Evolutionary conservation across 306 rosid species (phyloP).

Genomic region (Vicia faba): DNA sequence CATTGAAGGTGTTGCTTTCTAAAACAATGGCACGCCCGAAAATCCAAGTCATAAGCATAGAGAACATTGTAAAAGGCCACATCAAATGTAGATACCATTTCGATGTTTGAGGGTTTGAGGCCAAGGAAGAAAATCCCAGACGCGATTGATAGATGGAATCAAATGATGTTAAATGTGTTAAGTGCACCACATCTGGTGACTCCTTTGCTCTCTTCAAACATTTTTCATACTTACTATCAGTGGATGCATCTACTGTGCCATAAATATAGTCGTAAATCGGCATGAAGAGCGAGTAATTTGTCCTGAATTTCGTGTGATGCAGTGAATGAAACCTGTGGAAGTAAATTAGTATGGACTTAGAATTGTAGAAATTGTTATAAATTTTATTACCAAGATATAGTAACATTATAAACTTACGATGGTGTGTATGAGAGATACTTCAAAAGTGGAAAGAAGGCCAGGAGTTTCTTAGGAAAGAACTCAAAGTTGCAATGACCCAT

Average conservation of each 20-base stretch:
- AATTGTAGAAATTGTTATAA: neutral
- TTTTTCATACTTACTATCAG: conserved; percentile 44
- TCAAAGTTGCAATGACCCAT: conserved; percentile 85
- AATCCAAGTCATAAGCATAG: conserved; percentile 43
- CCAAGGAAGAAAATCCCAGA: conserved; percentile 56
- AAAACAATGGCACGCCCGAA: conserved; percentile 47
- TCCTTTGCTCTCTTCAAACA: conserved; percentile 43
- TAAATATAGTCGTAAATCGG: conserved; percentile 69
- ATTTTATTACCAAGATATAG: neutral
- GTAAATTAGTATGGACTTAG: neutral
- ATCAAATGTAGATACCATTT: conserved; percentile 51
- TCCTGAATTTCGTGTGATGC: conserved; percentile 73
- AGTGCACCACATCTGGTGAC: conserved; percentile 52
- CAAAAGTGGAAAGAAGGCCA: conserved; percentile 51
- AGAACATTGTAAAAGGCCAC: conserved; percentile 67
- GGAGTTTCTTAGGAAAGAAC: conserved; percentile 45
- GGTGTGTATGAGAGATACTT: conserved; percentile 67
- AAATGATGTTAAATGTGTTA: conserved; percentile 64
- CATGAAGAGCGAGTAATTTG: conserved; percentile 72
- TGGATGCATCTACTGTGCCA: conserved; percentile 55
- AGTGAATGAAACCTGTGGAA: conserved; percentile 60
- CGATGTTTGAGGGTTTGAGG: conserved; percentile 53
- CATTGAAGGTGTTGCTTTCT: conserved; percentile 57
- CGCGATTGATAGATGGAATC: conserved; percentile 61
- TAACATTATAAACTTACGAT: conserved; percentile 49